These are phyloP conservation scores for Coemansia guatemalensis DNA, from an alignment of 192 early-diverging fungal genomes.

Conservation along the genomic window DNA sequence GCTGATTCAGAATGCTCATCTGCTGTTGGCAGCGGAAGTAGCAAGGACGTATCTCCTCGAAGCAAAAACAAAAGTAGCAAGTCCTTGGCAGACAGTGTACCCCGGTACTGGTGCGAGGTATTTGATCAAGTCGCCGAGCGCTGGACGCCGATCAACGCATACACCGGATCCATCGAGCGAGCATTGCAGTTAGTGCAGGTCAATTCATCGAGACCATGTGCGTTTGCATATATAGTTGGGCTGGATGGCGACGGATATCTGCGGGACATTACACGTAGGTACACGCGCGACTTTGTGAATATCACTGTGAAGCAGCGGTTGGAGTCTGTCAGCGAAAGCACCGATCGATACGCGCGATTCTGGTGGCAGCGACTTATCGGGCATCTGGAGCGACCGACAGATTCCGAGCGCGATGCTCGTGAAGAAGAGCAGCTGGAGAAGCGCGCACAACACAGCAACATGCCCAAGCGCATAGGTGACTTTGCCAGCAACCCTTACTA, in stretches of 20 bases:
- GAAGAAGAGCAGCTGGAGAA: constrained; percentile 58
- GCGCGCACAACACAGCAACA: constrained; percentile 55
- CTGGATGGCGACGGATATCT: constrained; percentile 16
- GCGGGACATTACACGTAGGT: constrained; percentile 44
- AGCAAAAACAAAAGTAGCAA: not conserved
- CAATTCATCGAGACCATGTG: not conserved
- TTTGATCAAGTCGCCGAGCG: constrained; percentile 48
- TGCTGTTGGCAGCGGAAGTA: not conserved
- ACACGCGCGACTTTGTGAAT: constrained; percentile 38
- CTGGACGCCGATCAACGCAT: constrained; percentile 58
- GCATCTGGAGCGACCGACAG: constrained; percentile 21
- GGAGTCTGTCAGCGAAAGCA: constrained; percentile 14
- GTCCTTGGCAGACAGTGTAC: not conserved
- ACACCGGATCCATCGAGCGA: constrained; percentile 25
- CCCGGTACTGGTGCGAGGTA: constrained; percentile 70
- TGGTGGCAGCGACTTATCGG: constrained; percentile 50
- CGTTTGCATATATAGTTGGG: constrained; percentile 26
- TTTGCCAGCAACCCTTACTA: constrained; percentile 85
- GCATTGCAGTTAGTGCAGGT: constrained; percentile 6
- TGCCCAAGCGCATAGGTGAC: constrained; percentile 75
- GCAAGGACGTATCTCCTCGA: not conserved
- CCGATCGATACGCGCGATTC: constrained; percentile 20
- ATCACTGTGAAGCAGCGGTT: constrained; percentile 48
- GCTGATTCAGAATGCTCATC: not conserved
- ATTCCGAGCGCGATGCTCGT: constrained; percentile 19